Base-by-base conservation (phyloP, 2,329 filamentous ascomycete genomes). In the Eutypa lata region DNA sequence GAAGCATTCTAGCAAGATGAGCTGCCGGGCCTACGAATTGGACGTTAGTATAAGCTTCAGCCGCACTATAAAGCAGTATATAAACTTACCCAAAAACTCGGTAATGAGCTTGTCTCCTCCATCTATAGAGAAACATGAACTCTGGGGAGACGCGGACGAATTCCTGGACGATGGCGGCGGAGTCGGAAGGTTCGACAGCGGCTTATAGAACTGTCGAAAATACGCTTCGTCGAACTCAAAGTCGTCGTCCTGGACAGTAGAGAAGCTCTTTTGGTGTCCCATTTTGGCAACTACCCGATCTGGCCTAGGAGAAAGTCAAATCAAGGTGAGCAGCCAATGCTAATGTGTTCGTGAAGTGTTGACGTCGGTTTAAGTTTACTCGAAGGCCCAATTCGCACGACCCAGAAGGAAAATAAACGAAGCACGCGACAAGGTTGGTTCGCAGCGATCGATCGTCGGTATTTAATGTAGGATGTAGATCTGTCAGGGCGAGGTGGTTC, bases 161-260 rank as follows among this genome's bases (percentile, higher is more conserved):
- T 65, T 72, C 54, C 70, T 71, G 48, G 77, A 78, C 44, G 81
- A 85, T 11, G 78, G 78, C 44, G 85, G 85, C 57, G 85, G 85
- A 49, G 85, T 88, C 21, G 85, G 85, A 21, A 88, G 77, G 67
- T 84, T 86, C 28, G 84, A 88, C 49, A 88, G 75, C 10, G 85
- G 85, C 47, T 83, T 79, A 69, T 88, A 88, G 58, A 83, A 85
- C 55, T 74, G 73, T 51, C 70, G 67, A 62, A 85, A 84, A 68
- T 81, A 83, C 57, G 76, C 75, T 54, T 77, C 74, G 63, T 77
- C 76, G 57, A 75, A 73, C 61, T 78, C 76, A 58, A 73, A 73
- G 52, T 79, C 75, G 61, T 79, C 72, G 38, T 61, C 55, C 47
- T 60, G 58, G 18, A 54, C 53, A 45, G 61, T 52, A 24, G 67